A percentile compares a stretch with the other conserved stretches of the same genome.
Conservation (phyloP, 345 rosid genomes). For the Euclidium syriacum region DNA sequence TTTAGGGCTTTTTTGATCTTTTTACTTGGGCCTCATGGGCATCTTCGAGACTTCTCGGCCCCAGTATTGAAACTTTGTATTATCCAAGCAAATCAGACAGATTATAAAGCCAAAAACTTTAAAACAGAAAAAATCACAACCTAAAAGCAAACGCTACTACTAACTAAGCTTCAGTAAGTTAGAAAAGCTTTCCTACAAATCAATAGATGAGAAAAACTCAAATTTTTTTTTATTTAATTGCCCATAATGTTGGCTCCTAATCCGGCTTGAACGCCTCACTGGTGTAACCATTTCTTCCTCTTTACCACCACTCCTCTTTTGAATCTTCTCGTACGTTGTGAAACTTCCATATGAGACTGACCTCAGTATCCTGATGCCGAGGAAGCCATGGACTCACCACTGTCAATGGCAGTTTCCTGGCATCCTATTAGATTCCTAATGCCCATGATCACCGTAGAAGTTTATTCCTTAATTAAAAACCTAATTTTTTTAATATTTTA, state of each 20-base stretch:
- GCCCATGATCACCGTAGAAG: no score
- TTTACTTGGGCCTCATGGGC: no score
- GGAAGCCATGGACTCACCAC: slow-evolving; percentile 62
- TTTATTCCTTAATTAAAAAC: no score
- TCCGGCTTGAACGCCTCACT: slow-evolving; percentile 83
- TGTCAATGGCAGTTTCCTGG: no score
- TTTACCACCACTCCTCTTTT: slow-evolving; percentile 51
- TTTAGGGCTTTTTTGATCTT: no score
- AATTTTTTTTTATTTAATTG: slow-evolving; percentile 12
- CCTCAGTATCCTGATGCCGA: slow-evolving; percentile 62
- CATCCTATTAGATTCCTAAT: no score
- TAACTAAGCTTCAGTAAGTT: slow-evolving; percentile 30
- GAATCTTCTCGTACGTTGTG: slow-evolving; percentile 71
- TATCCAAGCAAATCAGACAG: no score
- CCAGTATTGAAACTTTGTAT: no score
- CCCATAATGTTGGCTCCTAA: slow-evolving; percentile 52
- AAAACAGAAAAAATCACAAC: not conserved
- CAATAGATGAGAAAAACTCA: not conserved
- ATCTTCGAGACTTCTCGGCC: no score
- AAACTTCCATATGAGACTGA: slow-evolving; percentile 74
- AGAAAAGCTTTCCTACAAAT: slow-evolving; percentile 21
- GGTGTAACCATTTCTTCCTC: slow-evolving; percentile 55
- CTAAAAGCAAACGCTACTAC: not conserved
- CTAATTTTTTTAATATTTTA: no score
- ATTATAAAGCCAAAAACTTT: slow-evolving; percentile 16